Evolutionary conservation across 768 basidiomycete genomes (phyloP).

Genomic region (Kockovaella imperatae): DNA sequence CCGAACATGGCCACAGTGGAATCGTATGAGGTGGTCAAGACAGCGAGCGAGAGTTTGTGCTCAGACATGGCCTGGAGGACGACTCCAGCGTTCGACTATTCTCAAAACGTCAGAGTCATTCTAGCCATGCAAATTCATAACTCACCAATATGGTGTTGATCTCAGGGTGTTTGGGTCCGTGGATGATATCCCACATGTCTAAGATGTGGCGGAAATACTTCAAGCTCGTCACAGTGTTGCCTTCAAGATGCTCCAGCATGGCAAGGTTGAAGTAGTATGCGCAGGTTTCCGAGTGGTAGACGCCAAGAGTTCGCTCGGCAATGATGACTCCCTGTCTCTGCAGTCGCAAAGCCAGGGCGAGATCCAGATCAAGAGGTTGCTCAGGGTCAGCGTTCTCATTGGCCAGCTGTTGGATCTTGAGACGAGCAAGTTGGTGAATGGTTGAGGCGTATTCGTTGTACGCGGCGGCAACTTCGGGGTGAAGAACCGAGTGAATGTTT

Average conservation of each 20-base stretch:
- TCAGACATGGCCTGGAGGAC: constrained; percentile 40
- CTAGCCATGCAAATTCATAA: background rate
- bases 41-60: constrained; percentile 36
- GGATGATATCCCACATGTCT: constrained; percentile 44
- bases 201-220: constrained; percentile 45
- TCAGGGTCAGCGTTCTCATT: constrained; percentile 40
- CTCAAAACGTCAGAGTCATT: background rate
- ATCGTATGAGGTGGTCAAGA: constrained; percentile 36
- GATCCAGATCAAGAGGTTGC: constrained; percentile 38
- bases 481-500: constrained; percentile 47
- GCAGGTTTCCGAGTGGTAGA: constrained; percentile 45
- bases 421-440: constrained; percentile 45
- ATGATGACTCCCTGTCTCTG: constrained; percentile 48
- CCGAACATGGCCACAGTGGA: constrained; percentile 42
- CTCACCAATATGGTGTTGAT: constrained; percentile 45
- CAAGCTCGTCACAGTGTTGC: constrained; percentile 42
- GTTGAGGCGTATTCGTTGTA: constrained; percentile 47
- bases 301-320: constrained; percentile 46
- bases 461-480: constrained; percentile 47
- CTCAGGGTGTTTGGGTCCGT: constrained; percentile 46
- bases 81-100: constrained; percentile 42
- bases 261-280: constrained; percentile 48
- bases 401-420: constrained; percentile 38
- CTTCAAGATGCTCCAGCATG: constrained; percentile 47
- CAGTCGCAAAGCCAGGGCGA: constrained; percentile 44